Evolutionary conservation across 2,329 filamentous ascomycete genomes (phyloP).

Genomic region (Trichoderma pleuroti): DNA sequence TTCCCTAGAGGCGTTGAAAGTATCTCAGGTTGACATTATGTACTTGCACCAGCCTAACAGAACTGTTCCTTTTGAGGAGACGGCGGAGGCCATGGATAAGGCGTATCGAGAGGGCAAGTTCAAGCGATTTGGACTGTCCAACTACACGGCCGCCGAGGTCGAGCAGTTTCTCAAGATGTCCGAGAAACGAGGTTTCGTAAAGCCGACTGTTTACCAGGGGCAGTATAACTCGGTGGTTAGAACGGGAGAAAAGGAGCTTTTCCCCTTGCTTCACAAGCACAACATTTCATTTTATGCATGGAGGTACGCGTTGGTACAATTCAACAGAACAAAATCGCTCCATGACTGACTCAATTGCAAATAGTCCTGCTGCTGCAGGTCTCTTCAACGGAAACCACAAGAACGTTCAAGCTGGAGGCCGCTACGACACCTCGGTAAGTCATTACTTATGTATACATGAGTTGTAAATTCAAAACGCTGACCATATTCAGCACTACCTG

Average conservation of each 20-base stretch:
- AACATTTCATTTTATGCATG: conserved; percentile 44
- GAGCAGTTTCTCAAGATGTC: conserved; percentile 42
- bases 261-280: conserved; percentile 40
- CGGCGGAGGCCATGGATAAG: conserved; percentile 11
- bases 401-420: conserved; percentile 1
- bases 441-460: neutral
- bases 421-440: conserved; percentile 8
- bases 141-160: conserved; percentile 44
- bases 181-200: conserved; percentile 39
- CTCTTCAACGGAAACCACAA: conserved; percentile 12
- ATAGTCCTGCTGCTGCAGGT: conserved; percentile 3
- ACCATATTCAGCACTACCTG: neutral
- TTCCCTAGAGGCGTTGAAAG: conserved; percentile 31
- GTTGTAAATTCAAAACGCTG: neutral
- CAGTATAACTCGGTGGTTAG: conserved; percentile 35
- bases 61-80: conserved; percentile 9
- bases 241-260: conserved; percentile 39
- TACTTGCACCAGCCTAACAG: conserved; percentile 11
- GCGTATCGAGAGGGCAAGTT: conserved; percentile 58
- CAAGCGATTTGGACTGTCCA: conserved; percentile 50
- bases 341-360: neutral
- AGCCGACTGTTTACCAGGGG: conserved; percentile 33
- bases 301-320: conserved; percentile 22
- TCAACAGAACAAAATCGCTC: accelerated
- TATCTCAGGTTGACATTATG: neutral